Evolutionary conservation across 768 basidiomycete genomes (phyloP).

Genomic region (Sporobolomyces phaffii): DNA sequence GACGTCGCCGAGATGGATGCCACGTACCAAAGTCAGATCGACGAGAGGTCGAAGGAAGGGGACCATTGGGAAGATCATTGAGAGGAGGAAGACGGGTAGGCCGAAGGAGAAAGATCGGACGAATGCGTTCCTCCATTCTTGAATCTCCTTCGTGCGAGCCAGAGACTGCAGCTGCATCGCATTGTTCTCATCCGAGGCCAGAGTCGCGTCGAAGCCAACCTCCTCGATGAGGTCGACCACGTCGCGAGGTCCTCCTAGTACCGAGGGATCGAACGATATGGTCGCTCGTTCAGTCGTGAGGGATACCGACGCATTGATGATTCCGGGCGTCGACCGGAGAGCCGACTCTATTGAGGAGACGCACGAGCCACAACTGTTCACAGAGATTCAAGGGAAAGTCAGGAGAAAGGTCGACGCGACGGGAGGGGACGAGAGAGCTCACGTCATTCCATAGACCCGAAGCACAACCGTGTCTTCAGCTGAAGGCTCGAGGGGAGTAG

Average conservation of each 20-base stretch:
- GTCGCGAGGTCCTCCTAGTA: conserved; percentile 68
- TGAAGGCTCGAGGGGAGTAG: conserved; percentile 62
- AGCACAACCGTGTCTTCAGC: conserved; percentile 64
- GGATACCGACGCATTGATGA: conserved; percentile 65
- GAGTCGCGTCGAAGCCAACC: conserved; percentile 82
- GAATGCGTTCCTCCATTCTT: conserved; percentile 79
- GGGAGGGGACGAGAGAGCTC: conserved; percentile 11
- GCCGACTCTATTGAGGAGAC: conserved; percentile 68
- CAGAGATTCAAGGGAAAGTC: not conserved
- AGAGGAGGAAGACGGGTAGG: conserved; percentile 85
- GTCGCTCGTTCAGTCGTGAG: conserved; percentile 65
- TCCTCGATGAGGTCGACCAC: conserved; percentile 81
- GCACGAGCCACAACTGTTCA: conserved; percentile 60
- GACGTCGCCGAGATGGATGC: conserved; percentile 75
- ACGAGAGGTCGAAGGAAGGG: conserved; percentile 57
- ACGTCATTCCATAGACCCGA: conserved; percentile 82
- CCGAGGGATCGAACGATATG: conserved; percentile 64
- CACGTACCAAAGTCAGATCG: conserved; percentile 55
- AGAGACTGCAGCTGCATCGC: conserved; percentile 79
- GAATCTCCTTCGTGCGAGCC: conserved; percentile 79
- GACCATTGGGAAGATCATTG: conserved; percentile 73
- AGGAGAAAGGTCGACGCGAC: not conserved
- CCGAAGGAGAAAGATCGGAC: conserved; percentile 69
- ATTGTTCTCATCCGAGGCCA: conserved; percentile 66
- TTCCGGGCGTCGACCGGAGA: conserved; percentile 64